Evolutionary conservation across 306 rosid species (phyloP), one percentile per base, ranked within the genome.

Genomic region (Inga laurina): DNA sequence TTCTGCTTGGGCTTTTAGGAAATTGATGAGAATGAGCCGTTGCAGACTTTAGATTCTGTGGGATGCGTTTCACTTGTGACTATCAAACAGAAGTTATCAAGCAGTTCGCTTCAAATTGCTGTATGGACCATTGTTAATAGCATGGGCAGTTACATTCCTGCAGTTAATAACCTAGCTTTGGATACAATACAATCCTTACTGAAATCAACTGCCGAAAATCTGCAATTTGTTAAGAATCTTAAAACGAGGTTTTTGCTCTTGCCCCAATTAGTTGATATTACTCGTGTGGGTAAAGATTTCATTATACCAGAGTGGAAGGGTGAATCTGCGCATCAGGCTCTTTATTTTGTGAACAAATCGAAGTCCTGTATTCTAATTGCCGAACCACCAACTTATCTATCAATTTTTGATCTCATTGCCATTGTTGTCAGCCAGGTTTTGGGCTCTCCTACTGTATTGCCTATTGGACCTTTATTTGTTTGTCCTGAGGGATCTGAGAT

Each of bases 401-500:
- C 97, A 22, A 61, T 90, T 76, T 87, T 86, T 81, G 99, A 95
- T 86, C 90, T 95, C 83, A 84, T 95, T 85, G 91, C 98, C 73
- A 91, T 90, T 80, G 90, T 92, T 76, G 90, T 93, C 67, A 93
- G 99, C 85, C 97, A 93, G 93, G 91, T 91, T 87, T 82, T 93
- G 84, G 96, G 96, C 85, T 93, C 93, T 78, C 97, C 98, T 21
- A 90, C 87, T 65, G 90, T 92, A 56, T 88, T 95, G 84, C 99
- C 99, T 70, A 80, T 95, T 52, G 98, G 92, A 76, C 88, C 99
- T 75, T 86, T 95, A 82, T 88, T 95, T 84, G 87, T 77, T 80
- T 93, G 98, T 88, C 97, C 98, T 76, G 96, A 87, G 80, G 98
- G 97, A 85, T 87, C 88, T 81, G 99, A 95, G 91, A 86, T 81